These are phyloP conservation scores for Austropuccinia psidii DNA, from an alignment of 1,284 basidiomycete genomes.

Conservation along the genomic window DNA sequence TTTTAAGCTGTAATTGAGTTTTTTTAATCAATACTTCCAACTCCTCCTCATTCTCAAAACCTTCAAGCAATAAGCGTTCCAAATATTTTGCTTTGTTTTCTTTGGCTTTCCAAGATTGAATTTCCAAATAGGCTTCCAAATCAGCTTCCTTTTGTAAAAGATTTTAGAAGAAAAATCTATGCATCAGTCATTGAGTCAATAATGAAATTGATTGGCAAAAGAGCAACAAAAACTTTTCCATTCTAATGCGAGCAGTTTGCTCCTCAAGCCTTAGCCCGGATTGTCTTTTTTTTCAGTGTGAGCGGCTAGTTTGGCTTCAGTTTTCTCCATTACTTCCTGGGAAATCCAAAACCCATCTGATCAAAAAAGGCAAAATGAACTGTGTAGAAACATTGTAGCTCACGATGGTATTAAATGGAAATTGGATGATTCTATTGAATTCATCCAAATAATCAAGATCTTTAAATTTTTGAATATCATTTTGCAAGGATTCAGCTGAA, in stretches of 20 bases:
- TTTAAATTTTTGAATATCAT: constrained; percentile 59
- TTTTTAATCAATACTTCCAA: constrained; percentile 53
- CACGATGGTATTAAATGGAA: constrained; percentile 64
- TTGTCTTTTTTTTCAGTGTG: constrained; percentile 72
- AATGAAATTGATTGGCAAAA: not conserved
- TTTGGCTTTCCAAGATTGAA: constrained; percentile 60
- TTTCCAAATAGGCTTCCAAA: constrained; percentile 60
- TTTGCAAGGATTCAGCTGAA: constrained; percentile 60
- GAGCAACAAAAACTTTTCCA: constrained; percentile 57
- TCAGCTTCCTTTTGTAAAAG: constrained; percentile 50
- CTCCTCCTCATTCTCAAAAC: constrained; percentile 64
- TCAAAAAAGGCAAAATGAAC: not conserved
- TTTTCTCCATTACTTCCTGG: constrained; percentile 67
- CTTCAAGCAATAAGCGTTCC: constrained; percentile 52
- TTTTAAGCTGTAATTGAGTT: constrained; percentile 61
- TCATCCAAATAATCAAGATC: constrained; percentile 61
- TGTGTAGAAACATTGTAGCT: constrained; percentile 44
- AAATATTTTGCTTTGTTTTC: constrained; percentile 68
- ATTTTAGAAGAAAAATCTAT: not conserved
- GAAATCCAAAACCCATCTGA: constrained; percentile 2
- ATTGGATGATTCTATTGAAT: constrained; percentile 68
- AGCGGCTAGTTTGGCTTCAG: constrained; percentile 75
- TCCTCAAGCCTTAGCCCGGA: constrained; percentile 82
- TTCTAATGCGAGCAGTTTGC: constrained; percentile 73
- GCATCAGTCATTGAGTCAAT: not conserved